These are phyloP conservation scores for Saposhnikovia divaricata DNA, from an alignment of 129 eudicot species.

Conservation along the genomic window DNA sequence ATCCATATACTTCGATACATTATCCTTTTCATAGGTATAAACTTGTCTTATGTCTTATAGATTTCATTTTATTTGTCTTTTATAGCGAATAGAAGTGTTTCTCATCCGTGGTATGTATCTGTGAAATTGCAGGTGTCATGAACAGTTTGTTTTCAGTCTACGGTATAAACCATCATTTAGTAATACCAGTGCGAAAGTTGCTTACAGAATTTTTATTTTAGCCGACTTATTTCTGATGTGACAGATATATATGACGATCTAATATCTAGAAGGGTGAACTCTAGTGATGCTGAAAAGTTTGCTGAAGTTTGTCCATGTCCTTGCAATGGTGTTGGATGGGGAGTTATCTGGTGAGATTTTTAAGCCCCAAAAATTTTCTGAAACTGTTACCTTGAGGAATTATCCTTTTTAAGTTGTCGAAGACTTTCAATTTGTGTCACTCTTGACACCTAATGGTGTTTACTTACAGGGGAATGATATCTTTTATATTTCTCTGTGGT, in stretches of 20 bases:
- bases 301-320: constrained; percentile 97
- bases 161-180: constrained; percentile 38
- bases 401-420: background rate
- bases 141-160: constrained; percentile 94
- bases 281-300: constrained; percentile 99
- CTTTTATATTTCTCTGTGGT: constrained; percentile 67
- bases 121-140: constrained; percentile 79
- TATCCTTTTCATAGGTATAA: constrained; percentile 84
- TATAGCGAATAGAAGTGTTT: constrained; percentile 3
- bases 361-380: background rate
- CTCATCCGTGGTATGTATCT: constrained; percentile 22
- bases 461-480: constrained; percentile 87
- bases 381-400: background rate
- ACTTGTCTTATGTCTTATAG: background rate
- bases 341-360: constrained; percentile 71
- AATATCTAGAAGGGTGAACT: constrained; percentile 82
- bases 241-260: constrained; percentile 96
- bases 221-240: constrained; percentile 2
- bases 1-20: constrained; percentile 68
- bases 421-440: constrained; percentile 4
- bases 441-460: background rate
- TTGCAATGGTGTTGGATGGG: constrained; percentile 91
- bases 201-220: background rate
- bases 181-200: constrained; percentile 6
- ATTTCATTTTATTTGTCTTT: background rate